phyloP scores from a whole-genome alignment of 148 eudicot genomes.

The Camellia japonica region DNA sequence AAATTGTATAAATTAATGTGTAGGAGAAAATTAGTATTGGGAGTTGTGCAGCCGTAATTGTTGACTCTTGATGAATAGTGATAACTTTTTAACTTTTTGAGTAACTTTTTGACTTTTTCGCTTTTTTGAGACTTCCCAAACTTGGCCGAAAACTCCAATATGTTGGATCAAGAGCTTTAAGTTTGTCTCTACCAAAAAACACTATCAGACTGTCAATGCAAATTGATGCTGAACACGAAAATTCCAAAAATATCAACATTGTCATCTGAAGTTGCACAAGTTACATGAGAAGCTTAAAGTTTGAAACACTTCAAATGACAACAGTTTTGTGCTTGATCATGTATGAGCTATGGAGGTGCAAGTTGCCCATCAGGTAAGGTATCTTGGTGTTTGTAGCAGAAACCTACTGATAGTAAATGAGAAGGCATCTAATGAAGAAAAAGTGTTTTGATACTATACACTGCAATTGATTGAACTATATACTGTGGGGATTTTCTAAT shows the following conservation, averaged over 20 bases:
- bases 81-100: no score
- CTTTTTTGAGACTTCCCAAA: no score
- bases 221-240: neutral
- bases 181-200: no score
- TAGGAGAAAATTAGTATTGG: no score
- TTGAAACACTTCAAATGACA: neutral
- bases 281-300: neutral
- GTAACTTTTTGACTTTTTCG: no score
- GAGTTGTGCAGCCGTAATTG: no score
- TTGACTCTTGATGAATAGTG: no score
- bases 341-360: neutral
- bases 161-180: neutral
- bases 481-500: neutral
- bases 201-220: neutral
- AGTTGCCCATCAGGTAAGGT: neutral
- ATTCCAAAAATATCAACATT: neutral
- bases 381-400: neutral
- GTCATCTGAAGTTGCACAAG: neutral
- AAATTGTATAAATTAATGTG: no score
- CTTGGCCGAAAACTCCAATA: neutral
- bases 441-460: no score
- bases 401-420: no score
- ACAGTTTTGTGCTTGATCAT: neutral
- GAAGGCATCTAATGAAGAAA: no score
- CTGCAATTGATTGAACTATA: no score